Evolutionary conservation across 306 rosid genomes (phyloP).

Genomic region (Corylus americana): DNA sequence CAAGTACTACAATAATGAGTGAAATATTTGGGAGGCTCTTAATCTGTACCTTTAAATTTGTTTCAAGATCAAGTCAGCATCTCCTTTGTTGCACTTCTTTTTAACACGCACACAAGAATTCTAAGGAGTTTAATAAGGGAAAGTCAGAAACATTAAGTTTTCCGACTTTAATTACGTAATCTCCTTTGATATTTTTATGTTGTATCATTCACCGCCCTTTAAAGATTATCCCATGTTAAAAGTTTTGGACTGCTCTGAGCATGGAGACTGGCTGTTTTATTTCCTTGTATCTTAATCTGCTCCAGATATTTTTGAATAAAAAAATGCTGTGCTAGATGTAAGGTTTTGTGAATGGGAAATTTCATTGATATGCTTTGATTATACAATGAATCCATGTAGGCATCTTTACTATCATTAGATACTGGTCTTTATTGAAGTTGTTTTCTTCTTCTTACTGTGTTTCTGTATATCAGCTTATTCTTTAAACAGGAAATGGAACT

Average conservation of each 20-base stretch:
- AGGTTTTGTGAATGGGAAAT: neutral
- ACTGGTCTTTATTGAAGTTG: neutral
- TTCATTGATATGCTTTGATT: neutral
- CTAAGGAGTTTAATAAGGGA: neutral
- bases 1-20: neutral
- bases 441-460: constrained; percentile 20
- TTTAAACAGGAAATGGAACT: constrained; percentile 99
- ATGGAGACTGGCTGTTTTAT: neutral
- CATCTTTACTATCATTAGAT: neutral
- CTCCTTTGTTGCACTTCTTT: neutral
- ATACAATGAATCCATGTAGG: neutral
- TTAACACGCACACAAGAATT: neutral
- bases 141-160: neutral
- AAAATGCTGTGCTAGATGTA: neutral
- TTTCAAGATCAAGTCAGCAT: neutral
- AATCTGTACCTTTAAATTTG: neutral
- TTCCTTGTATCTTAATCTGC: neutral
- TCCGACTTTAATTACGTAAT: neutral
- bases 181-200: neutral
- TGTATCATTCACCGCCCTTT: neutral
- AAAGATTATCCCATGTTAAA: neutral
- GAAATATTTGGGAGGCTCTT: neutral
- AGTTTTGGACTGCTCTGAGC: neutral
- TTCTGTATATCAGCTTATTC: constrained; percentile 56
- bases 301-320: neutral